Evolutionary conservation across 2,329 filamentous ascomycete species (phyloP), one percentile per base, ranked within the genome.

Genomic region (Leptodontidium sp.): DNA sequence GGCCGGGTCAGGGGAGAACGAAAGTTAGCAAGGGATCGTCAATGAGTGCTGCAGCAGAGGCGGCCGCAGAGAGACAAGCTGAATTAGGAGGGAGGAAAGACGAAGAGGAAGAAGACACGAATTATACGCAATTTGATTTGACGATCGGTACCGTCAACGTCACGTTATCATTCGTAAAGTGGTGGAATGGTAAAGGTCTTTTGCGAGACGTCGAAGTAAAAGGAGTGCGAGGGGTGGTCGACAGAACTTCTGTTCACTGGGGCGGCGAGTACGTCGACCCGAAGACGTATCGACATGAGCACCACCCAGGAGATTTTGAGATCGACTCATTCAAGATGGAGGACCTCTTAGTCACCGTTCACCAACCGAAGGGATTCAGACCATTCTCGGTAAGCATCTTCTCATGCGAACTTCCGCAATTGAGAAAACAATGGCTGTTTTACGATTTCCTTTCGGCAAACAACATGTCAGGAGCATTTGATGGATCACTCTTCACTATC

Each of bases 41-140:
- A 1, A 87, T 88, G 32, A 91, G 90, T 71, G 94, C 93, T 6
- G 95, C 94, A 0, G 94, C 94, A 0, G 93, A 91, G 0, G 94
- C 93, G 0, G 94, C 94, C 0, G 92, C 93, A 0, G 90, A 88
- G 52, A 87, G 88, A 68, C 84, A 86, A 47, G 80, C 80, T 6
- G 84, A 85, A 17, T 82, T 82, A 15, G 84, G 85, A 38, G 80
- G 82, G 1, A 76, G 79, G 17, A 72, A 75, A 53, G 68, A 72
- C 72, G 80, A 81, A 24, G 85, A 87, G 71, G 87, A 90, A 68
- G 94, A 98, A 77, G 95, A 98, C 77, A 93, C 93, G 21, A 99
- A 99, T 78, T 99, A 98, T 79, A 98, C 94, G 0, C 96, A 99
- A 75, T 99, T 98, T 75, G 96, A 99, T 77, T 84, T 99, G 17